Evolutionary conservation across 352 stramenopile species (phyloP), one percentile per base, ranked within the genome.

Genomic region (Pythium dissimile): DNA sequence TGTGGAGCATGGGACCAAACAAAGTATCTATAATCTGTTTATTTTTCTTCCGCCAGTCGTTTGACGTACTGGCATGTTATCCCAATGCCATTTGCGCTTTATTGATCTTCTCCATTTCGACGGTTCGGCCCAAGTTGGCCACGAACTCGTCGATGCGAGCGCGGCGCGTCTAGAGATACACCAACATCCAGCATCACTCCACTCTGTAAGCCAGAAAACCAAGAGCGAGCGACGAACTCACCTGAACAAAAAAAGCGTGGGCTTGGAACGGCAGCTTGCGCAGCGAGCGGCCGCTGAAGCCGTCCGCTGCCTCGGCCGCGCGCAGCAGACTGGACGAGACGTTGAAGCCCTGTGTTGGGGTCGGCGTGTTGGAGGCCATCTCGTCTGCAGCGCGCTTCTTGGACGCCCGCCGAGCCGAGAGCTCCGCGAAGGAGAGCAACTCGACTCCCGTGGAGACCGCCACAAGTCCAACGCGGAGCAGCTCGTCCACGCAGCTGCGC

Each of bases 241-340:
- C 77, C 72, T 84, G 74, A 13, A 78, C 69, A 53, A 87, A 93
- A 42, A 84, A 79, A 2, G 84, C 74, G 48, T 92, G 73, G 1
- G 85, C 77, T 43, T 94, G 84, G 46, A 96, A 95, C 1, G 87
- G 87, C 11, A 96, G 71, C 34, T 96, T 96, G 13, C 87, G 82
- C 28, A 96, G 54, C 15, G 75, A 73, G 27, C 87, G 71, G 5
- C 87, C 87, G 31, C 82, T 94, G 18, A 95, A 80, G 0, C 78
- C 84, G 16, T 91, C 67, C 11, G 77, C 60, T 37, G 67, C 63
- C 50, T 83, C 57, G 24, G 78, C 75, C n/a, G 70, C 71, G 24
- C 62, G 61, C 18, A 84, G 35, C 38, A 89, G 53, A 12, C 49
- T 30, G 16, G 16, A 50, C 6, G 80, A 83, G 30, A 77, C 43